phyloP scores from a whole-genome alignment of 2,329 filamentous ascomycete genomes.

The Cladosporium sp. region DNA sequence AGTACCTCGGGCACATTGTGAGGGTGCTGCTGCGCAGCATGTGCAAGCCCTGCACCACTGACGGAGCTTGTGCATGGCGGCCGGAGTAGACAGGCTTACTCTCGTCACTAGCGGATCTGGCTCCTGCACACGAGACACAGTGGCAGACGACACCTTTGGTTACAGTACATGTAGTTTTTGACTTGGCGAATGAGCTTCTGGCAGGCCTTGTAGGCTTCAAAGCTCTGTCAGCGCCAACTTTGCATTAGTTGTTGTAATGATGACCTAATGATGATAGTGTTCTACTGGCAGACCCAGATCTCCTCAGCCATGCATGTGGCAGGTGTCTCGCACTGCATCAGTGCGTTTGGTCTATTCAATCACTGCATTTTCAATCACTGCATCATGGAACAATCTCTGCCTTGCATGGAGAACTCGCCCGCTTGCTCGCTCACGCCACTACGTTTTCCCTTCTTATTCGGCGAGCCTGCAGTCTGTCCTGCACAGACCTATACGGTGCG shows the following conservation, averaged over 20 bases:
- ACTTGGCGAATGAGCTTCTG: no score
- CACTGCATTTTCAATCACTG: not conserved
- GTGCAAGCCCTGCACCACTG: not conserved
- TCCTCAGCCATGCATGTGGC: not conserved
- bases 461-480: not conserved
- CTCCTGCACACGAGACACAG: not conserved
- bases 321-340: not conserved
- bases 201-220: no score
- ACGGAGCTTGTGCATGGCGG: not conserved
- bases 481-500: constrained; percentile 4
- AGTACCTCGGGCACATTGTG: no score
- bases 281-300: not conserved
- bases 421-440: constrained; percentile 1
- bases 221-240: not conserved
- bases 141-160: no score
- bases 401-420: not conserved
- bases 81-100: not conserved
- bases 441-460: not conserved
- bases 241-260: not conserved
- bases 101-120: not conserved
- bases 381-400: not conserved
- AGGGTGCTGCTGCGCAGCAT: not conserved
- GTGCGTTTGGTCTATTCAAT: no score
- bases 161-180: no score
- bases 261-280: not conserved